Conservation (phyloP, 73 alveolate species). For the Paraurostyla sp. region DNA sequence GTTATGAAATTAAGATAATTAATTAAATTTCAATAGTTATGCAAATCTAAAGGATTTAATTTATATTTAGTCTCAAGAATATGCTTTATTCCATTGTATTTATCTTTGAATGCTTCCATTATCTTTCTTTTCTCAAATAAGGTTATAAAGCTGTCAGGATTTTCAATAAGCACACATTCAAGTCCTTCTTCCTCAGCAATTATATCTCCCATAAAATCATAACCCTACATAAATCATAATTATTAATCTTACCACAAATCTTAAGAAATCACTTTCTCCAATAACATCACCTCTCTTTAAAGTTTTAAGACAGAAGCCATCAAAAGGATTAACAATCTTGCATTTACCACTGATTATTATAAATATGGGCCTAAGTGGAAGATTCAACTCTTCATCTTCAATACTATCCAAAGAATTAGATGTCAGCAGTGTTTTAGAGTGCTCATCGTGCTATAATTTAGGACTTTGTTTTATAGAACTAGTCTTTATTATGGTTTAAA, state of each 20-base stretch:
- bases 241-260: neutral
- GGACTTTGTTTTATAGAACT: too few species aligned
- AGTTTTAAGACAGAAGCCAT: neutral
- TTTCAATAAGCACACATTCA: conserved; percentile 35
- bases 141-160: conserved; percentile 15
- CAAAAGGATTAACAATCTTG: conserved; percentile 46
- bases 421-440: too few species aligned
- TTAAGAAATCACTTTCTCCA: conserved; percentile 69
- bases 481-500: neutral
- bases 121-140: conserved; percentile 15
- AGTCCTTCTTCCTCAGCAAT: conserved; percentile 51
- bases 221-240: conserved; percentile 27
- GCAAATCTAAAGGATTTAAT: neutral
- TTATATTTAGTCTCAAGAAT: neutral
- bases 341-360: conserved; percentile 64
- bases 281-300: conserved; percentile 62
- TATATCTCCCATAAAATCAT: conserved; percentile 64
- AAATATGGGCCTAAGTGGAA: conserved; percentile 38
- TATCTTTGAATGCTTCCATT: neutral
- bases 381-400: too few species aligned
- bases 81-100: conserved; percentile 41
- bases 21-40: conserved; percentile 15
- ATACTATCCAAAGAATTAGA: too few species aligned
- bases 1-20: neutral
- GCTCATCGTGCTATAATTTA: too few species aligned